Base-by-base conservation (phyloP, 176 grass and related monocot species). In the Phoenix dactylifera region DNA sequence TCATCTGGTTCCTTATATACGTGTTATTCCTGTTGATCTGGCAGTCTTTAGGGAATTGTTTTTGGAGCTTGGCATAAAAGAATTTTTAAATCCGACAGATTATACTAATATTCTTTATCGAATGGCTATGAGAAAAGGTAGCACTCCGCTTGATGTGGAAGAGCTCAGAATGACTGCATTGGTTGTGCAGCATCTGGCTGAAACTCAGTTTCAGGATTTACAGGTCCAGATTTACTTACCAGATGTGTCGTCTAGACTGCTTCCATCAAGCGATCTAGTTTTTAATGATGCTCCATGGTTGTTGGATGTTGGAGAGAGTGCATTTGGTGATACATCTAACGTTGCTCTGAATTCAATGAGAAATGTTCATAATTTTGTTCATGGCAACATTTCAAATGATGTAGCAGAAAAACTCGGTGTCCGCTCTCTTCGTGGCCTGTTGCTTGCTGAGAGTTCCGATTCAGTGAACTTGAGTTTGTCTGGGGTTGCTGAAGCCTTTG, bases 231-330 rank as follows among this genome's bases (percentile, higher is more conserved):
- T 96, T 49, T 96, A 81, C 83, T 68, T 95, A 64, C 91, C 91
- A 69, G 91, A 96, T 87, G 79, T 74, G 74, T 90, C 83, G 5
- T 83, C 86, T 72, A 79, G 83, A 68, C 75, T 96, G n/a, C 83
- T 81, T 71, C 83, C 75, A 61, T 96, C 91, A 48, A 90, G 83
- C 48, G 75, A 96, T 71, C 83, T 96, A 56, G 86, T 96, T 64
- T 96, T 85, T 70, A 96, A 96, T 85, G 91, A 96, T 72, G 91
- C 91, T 53, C 91, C 91, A 50, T 96, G 91, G 91, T 59, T 96
- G 67, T 83, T 90, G 58, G 91, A 84, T 76, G 76, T 77, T 64
- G 71, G 68, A 69, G 71, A 90, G 26, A 82, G 74, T 52, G 72
- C 74, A 49, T 66, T 22, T 79, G 74, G 70, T 25, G 69, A 62